A percentile compares a stretch with the other conserved stretches of the same genome.
Conservation (phyloP, 495 filamentous ascomycete genomes). For the Hypoxylon fuscum region DNA sequence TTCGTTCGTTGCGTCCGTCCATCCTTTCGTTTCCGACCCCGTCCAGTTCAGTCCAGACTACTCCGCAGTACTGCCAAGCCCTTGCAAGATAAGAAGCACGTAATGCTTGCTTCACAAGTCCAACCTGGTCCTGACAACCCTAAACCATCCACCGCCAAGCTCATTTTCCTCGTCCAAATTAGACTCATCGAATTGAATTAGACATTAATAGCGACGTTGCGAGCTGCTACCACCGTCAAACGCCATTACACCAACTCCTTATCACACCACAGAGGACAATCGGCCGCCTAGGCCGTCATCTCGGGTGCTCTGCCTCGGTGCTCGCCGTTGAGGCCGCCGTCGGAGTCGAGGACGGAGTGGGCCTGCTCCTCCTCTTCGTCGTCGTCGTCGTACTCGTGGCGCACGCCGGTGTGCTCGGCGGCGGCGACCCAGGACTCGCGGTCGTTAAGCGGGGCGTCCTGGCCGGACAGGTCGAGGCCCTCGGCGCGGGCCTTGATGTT, state of each 20-base stretch:
- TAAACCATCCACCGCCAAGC: not conserved
- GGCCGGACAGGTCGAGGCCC: slow-evolving; percentile 80
- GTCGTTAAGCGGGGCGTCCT: slow-evolving; percentile 84
- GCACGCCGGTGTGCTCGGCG: slow-evolving; percentile 68
- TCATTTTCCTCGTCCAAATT: no score
- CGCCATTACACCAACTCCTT: no score
- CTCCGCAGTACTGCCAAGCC: not conserved
- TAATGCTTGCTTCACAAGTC: not conserved
- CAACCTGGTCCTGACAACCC: no score
- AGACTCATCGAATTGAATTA: slow-evolving; percentile 32
- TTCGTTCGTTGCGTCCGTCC: slow-evolving; percentile 1
- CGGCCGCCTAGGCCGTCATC: slow-evolving; percentile 30
- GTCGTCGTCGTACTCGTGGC: slow-evolving; percentile 60
- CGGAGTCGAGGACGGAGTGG: slow-evolving; percentile 54
- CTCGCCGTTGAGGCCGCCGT: slow-evolving; percentile 57
- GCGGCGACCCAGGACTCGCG: slow-evolving; percentile 92
- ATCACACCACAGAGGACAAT: slow-evolving; percentile 3
- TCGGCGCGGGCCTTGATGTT: slow-evolving; percentile 70
- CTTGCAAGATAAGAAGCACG: not conserved
- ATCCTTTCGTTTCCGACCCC: no score
- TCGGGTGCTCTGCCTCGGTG: slow-evolving; percentile 51
- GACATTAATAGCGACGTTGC: slow-evolving; percentile 38
- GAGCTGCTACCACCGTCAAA: not conserved
- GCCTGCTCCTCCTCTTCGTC: slow-evolving; percentile 58
- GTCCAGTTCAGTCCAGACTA: slow-evolving; percentile 2